Evolutionary conservation across 768 basidiomycete species (phyloP).

Genomic region (Boletus subcaerulescens): DNA sequence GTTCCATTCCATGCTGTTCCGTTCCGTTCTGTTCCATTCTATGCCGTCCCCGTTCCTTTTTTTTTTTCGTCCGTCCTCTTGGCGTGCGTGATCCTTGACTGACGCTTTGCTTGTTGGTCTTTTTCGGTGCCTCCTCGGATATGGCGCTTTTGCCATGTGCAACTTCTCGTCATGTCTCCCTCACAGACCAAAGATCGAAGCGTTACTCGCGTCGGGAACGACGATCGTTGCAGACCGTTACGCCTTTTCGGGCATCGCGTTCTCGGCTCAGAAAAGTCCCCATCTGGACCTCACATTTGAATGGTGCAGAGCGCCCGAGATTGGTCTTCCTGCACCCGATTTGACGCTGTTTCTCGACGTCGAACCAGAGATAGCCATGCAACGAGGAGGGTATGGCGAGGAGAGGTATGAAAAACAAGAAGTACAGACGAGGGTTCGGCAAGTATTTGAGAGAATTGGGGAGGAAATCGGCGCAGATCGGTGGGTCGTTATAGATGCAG

Average conservation of each 20-base stretch:
- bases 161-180: too few relatives aligned
- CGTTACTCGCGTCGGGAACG: constrained; percentile 57
- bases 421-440: constrained; percentile 64
- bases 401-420: constrained; percentile 86
- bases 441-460: constrained; percentile 56
- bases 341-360: constrained; percentile 85
- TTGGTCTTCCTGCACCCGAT: constrained; percentile 87
- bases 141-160: too few relatives aligned
- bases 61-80: neutral
- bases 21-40: too few relatives aligned
- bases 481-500: constrained; percentile 66
- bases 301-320: constrained; percentile 87
- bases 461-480: constrained; percentile 42
- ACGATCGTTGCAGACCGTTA: constrained; percentile 89
- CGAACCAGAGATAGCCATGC: constrained; percentile 60
- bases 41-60: too few relatives aligned
- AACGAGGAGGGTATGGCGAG: constrained; percentile 77
- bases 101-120: neutral
- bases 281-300: constrained; percentile 54
- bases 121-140: neutral
- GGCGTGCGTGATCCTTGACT: neutral
- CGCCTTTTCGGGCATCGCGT: constrained; percentile 94
- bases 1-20: too few relatives aligned
- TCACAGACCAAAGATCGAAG: constrained; percentile 57
- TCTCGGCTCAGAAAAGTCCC: constrained; percentile 57